Evolutionary conservation across 225 moss, liverwort and hornwort genomes (phyloP).

Genomic region (Bryoerythrophyllum caledonicum): DNA sequence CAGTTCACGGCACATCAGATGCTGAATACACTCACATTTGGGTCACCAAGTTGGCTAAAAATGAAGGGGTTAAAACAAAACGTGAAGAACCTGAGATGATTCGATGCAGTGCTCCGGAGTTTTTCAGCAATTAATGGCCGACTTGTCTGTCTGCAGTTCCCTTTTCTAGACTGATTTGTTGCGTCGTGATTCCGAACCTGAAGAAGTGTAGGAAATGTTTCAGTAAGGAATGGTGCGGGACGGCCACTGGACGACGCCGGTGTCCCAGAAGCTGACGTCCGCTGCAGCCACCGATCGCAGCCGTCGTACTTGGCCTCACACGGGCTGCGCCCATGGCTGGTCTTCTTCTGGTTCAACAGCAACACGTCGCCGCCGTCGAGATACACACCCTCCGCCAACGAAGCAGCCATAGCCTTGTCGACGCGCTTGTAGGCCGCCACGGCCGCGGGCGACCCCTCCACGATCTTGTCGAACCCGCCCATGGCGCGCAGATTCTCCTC

Average conservation of each 20-base stretch:
- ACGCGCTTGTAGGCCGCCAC: conserved; percentile 33
- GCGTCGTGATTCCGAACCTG: neutral
- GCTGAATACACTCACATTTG: too few relatives aligned
- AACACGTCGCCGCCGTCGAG: conserved; percentile 21
- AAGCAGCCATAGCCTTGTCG: conserved; percentile 14
- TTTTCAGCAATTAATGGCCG: too few relatives aligned
- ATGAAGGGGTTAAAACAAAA: too few relatives aligned
- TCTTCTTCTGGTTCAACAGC: conserved; percentile 31
- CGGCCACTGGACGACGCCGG: conserved; percentile 23
- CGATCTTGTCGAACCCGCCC: conserved; percentile 1
- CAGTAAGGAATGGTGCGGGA: neutral
- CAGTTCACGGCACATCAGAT: too few relatives aligned
- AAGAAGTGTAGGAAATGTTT: neutral
- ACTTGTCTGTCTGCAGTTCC: too few relatives aligned
- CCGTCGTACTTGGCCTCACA: conserved; percentile 39
- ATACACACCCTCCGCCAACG: conserved; percentile 26
- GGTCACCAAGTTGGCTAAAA: too few relatives aligned
- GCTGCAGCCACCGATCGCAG: conserved; percentile 43
- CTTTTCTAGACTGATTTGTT: too few relatives aligned
- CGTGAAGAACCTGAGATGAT: too few relatives aligned
- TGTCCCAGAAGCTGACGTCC: conserved; percentile 37
- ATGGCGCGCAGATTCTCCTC: conserved; percentile 11
- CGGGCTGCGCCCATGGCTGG: conserved; percentile 14
- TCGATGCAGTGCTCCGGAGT: too few relatives aligned
- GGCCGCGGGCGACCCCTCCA: conserved; percentile 21